Percentiles rank a stretch among this genome's conserved stretches.
phyloP scores from a whole-genome alignment of 2,329 filamentous ascomycete species.

The Tolypocladium guangdongense region DNA sequence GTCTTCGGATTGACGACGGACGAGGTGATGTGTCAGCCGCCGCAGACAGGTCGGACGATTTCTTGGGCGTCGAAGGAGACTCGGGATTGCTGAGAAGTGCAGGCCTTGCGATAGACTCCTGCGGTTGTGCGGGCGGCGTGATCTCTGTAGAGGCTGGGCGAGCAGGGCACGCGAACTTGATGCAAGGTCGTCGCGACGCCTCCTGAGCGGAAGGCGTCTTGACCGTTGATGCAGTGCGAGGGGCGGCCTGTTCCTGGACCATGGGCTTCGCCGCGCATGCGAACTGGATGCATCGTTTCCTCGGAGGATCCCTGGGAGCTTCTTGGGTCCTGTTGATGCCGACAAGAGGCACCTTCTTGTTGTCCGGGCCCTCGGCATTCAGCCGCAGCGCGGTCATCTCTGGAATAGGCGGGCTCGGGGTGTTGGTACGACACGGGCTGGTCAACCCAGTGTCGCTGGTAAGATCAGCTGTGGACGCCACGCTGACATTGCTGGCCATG shows the following conservation, averaged over 20 bases:
- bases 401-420: conserved; percentile 76
- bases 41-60: conserved; percentile 11
- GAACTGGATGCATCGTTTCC: conserved; percentile 88
- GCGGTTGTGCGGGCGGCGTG: conserved; percentile 20
- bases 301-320: conserved; percentile 23
- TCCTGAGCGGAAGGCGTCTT: conserved; percentile 24
- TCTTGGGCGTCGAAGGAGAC: conserved; percentile 21
- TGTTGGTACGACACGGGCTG: conserved; percentile 77
- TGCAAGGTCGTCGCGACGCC: conserved; percentile 45
- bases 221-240: conserved; percentile 19
- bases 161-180: conserved; percentile 66
- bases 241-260: conserved; percentile 28
- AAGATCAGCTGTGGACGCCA: conserved; percentile 76
- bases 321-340: conserved; percentile 29
- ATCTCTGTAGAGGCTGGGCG: conserved; percentile 33
- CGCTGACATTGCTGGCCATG: conserved; percentile 68
- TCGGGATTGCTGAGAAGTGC: conserved; percentile 10
- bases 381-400: conserved; percentile 38
- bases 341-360: conserved; percentile 14
- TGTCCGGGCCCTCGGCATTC: conserved; percentile 17
- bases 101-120: conserved; percentile 2
- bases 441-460: conserved; percentile 92
- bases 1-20: conserved; percentile 5
- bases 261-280: conserved; percentile 63
- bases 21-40: conserved; percentile 13